A percentile compares a stretch with the other conserved stretches of the same genome.
phyloP scores from a whole-genome alignment of 768 basidiomycete genomes.

The Hortiboletus flavorubellus region DNA sequence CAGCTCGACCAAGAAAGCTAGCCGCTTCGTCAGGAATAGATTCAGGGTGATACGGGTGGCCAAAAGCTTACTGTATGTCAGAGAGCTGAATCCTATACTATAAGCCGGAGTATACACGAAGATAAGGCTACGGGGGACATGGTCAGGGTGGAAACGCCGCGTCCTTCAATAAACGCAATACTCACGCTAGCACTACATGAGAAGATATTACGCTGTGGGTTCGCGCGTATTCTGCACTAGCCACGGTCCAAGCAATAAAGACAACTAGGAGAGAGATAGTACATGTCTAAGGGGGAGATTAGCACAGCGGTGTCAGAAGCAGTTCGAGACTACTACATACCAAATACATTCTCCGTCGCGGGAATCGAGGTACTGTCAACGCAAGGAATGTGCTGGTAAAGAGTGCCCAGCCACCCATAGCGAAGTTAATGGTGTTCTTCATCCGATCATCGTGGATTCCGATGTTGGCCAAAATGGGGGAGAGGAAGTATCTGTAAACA shows the following conservation, averaged over 20 bases:
- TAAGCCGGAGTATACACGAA: conserved; percentile 18
- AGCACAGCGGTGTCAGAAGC: not conserved
- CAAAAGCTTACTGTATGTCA: conserved; percentile 9
- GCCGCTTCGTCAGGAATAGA: not conserved
- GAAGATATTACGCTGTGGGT: conserved; percentile 6
- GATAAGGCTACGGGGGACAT: conserved; percentile 7
- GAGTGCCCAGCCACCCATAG: conserved; percentile 10
- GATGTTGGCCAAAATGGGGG: conserved; percentile 14
- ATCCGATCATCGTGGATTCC: conserved; percentile 20
- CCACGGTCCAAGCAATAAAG: conserved; percentile 15
- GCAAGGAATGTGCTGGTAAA: conserved; percentile 2
- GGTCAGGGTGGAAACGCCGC: not conserved
- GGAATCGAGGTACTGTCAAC: conserved; percentile 11
- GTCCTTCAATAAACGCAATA: not conserved
- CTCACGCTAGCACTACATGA: conserved; percentile 11
- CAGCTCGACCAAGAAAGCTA: conserved; percentile 47
- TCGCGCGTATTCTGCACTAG: conserved; percentile 18
- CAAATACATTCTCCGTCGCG: conserved; percentile 7
- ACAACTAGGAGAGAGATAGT: conserved; percentile 14
- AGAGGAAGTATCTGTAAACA: conserved; percentile 5
- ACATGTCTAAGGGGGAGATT: conserved; percentile 4
- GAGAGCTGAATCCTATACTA: conserved; percentile 7
- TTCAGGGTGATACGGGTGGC: too few relatives aligned
- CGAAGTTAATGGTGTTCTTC: conserved; percentile 16
- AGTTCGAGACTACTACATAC: too few relatives aligned